These are phyloP conservation scores for Cryptosporidium sp. DNA, from an alignment of 169 alveolate species.

Conservation along the genomic window DNA sequence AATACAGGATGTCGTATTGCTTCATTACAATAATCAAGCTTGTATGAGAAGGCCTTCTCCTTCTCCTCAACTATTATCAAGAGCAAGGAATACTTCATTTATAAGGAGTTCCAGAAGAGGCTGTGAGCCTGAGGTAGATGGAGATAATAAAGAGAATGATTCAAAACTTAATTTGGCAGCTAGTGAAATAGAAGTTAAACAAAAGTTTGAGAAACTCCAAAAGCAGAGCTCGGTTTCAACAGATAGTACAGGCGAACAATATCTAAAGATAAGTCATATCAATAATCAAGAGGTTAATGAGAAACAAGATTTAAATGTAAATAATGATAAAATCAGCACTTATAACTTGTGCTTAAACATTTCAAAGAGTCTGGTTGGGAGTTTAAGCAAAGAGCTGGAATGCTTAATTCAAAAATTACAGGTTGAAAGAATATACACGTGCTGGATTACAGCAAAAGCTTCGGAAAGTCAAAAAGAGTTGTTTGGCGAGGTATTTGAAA, in stretches of 20 bases:
- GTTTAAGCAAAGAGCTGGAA: constrained; percentile 25
- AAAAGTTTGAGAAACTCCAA: neutral
- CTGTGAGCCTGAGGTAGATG: neutral
- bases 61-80: constrained; percentile 48
- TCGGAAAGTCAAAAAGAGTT: constrained; percentile 22
- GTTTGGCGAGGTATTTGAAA: constrained; percentile 9
- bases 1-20: constrained; percentile 44
- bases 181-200: neutral
- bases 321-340: no score
- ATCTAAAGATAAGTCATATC: no score
- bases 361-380: neutral
- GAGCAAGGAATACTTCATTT: constrained; percentile 28
- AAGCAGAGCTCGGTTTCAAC: neutral
- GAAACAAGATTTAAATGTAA: neutral
- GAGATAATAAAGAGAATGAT: neutral
- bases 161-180: neutral
- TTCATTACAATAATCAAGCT: constrained; percentile 31
- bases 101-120: neutral
- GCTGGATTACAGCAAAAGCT: constrained; percentile 64
- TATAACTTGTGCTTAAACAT: neutral
- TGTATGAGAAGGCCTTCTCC: constrained; percentile 26
- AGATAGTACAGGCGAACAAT: neutral
- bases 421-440: constrained; percentile 55
- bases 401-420: constrained; percentile 36
- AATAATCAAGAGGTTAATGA: neutral